A percentile compares a stretch with the other conserved stretches of the same genome.
phyloP scores from a whole-genome alignment of 2,329 filamentous ascomycete genomes.

The Alternaria angustiovoidea region DNA sequence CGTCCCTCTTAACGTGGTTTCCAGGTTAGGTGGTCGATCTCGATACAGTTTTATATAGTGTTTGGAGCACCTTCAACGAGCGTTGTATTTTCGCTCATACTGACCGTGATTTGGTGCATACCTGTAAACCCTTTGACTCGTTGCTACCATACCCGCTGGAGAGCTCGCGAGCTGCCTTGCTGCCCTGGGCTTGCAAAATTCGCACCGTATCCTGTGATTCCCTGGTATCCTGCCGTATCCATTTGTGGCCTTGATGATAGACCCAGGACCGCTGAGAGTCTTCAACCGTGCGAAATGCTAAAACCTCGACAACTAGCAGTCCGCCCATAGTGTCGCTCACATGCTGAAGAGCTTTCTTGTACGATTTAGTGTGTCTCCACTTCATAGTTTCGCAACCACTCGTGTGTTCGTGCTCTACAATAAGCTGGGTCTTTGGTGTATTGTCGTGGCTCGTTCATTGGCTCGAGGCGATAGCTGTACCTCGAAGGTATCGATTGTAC shows the following conservation, averaged over 20 bases:
- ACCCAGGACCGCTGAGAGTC: not conserved
- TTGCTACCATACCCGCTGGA: not conserved
- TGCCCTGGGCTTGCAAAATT: not conserved
- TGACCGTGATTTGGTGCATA: not conserved
- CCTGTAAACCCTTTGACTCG: too few species aligned
- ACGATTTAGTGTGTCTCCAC: fast-evolving
- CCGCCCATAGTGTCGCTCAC: not conserved
- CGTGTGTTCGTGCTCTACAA: not conserved
- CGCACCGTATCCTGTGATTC: not conserved
- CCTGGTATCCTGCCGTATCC: not conserved
- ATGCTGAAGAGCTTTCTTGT: not conserved
- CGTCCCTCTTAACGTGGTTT: not conserved
- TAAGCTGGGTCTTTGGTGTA: not conserved
- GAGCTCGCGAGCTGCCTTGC: fast-evolving
- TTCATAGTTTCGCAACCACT: not conserved
- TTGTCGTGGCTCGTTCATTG: not conserved
- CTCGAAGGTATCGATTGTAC: too few species aligned
- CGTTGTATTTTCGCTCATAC: not conserved
- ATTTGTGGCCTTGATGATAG: too few species aligned
- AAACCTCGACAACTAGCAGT: not conserved
- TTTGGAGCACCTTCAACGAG: not conserved
- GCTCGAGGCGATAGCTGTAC: not conserved
- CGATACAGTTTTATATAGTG: not conserved
- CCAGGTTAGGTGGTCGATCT: not conserved
- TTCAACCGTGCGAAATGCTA: not conserved